Evolutionary conservation across 306 rosid genomes (phyloP), one percentile per base, ranked within the genome.

Genomic region (Malus asiatica): DNA sequence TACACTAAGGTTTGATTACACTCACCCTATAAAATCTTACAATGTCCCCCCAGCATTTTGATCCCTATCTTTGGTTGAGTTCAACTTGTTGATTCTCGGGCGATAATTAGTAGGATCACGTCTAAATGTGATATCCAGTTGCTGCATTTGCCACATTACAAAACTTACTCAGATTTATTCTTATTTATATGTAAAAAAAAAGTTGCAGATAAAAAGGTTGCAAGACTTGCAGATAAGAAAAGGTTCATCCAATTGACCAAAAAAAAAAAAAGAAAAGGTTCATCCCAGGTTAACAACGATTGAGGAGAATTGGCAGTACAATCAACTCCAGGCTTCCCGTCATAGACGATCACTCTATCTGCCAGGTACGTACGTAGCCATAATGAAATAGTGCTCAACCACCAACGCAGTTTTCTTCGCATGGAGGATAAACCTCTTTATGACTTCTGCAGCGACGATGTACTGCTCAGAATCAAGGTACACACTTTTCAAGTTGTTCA

Each of bases 211-310:
- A 48, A 52, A 35, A 1, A 32, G 55, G 75, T 19, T 29, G 27
- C 32, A 62, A 63, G 51, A 66, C 97, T 91, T 84, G 91, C 98
- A 16, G 98, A 94, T 85, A 94, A 85, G 89, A 94, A 94, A 84
- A 94, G 95, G 71, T 92, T 94, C 98, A 94, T 94, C 76, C 98
- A n/a, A n/a, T n/a, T n/a, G n/a, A n/a, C n/a, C n/a, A n/a, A n/a
- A n/a, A n/a, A n/a, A n/a, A n/a, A n/a, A n/a, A n/a, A n/a, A 94
- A 85, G 89, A 94, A 94, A 84, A 94, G 95, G 71, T 92, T 94
- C 98, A 94, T 94, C 76, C 98, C 98, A 33, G n/a, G 89, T 84
- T 89, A 94, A 80, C 91, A 94, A 79, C 18, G 98, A 94, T 67
- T 94, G 97, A 16, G 98, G 98, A 68, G 85, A 68, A 72, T 94